phyloP scores from a whole-genome alignment of 1,139 yeast genomes.

The Lodderomyces oxycetoniae region DNA sequence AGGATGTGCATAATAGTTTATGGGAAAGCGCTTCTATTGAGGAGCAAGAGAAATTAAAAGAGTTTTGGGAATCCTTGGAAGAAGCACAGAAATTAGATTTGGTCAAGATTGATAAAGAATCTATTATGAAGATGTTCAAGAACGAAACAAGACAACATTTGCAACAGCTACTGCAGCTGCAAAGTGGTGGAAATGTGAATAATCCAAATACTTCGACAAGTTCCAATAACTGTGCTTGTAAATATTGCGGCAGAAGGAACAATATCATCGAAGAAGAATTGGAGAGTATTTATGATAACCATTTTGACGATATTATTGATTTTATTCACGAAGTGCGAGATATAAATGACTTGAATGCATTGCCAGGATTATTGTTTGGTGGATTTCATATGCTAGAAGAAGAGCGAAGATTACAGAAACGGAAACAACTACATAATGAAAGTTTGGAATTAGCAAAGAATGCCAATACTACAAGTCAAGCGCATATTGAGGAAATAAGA shows the following conservation, averaged over 20 bases:
- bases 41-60: slow-evolving; percentile 53
- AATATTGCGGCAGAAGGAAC: slow-evolving; percentile 75
- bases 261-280: slow-evolving; percentile 74
- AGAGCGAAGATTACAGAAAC: slow-evolving; percentile 30
- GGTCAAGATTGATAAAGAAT: slow-evolving; percentile 64
- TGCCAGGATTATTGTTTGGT: slow-evolving; percentile 38
- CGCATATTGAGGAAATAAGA: slow-evolving; percentile 9
- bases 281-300: slow-evolving; percentile 49
- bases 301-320: slow-evolving; percentile 49
- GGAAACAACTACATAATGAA: slow-evolving; percentile 22
- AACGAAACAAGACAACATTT: slow-evolving; percentile 22
- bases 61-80: slow-evolving; percentile 68
- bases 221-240: slow-evolving; percentile 55
- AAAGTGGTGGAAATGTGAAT: slow-evolving; percentile 1
- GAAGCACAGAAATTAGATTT: slow-evolving; percentile 58
- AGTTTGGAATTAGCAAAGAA: slow-evolving; percentile 11
- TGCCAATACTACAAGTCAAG: slow-evolving; percentile 9
- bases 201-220: slow-evolving; percentile 3
- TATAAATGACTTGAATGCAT: slow-evolving; percentile 37
- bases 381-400: slow-evolving; percentile 40
- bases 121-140: slow-evolving; percentile 61
- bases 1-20: slow-evolving; percentile 26
- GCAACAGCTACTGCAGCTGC: slow-evolving; percentile 12
- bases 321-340: slow-evolving; percentile 39
- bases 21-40: slow-evolving; percentile 60